Percentiles rank a stretch among this genome's conserved stretches.
phyloP scores from a whole-genome alignment of 108 stramenopile genomes.

The Nitzschia sp. region DNA sequence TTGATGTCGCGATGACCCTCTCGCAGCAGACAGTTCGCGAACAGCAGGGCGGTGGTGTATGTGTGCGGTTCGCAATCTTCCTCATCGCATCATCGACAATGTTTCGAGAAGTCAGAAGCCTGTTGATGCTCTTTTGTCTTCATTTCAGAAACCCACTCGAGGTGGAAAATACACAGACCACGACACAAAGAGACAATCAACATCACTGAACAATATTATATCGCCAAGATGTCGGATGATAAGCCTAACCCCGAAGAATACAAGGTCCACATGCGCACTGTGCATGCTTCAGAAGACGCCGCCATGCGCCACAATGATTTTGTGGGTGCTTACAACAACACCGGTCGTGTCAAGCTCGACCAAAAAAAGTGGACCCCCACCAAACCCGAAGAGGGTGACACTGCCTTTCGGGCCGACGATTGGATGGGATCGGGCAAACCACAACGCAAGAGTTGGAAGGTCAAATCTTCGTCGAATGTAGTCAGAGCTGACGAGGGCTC shows the following conservation, averaged over 20 bases:
- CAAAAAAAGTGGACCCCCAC: background rate
- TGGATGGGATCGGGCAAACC: constrained; percentile 23
- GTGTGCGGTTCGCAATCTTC: too few relatives aligned
- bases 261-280: constrained; percentile 8
- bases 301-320: background rate
- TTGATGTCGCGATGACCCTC: too few relatives aligned
- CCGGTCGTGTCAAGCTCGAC: constrained; percentile 9
- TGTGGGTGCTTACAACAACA: constrained; percentile 3
- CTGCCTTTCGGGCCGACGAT: constrained; percentile 3
- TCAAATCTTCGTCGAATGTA: background rate
- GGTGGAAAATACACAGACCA: too few relatives aligned
- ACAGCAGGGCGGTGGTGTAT: too few relatives aligned
- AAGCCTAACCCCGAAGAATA: constrained; percentile 10
- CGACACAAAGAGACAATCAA: too few relatives aligned
- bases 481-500: background rate
- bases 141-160: too few relatives aligned
- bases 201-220: too few relatives aligned
- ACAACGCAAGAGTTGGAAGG: background rate
- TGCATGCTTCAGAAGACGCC: background rate
- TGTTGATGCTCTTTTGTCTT: too few relatives aligned
- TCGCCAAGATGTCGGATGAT: background rate
- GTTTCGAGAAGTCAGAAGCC: too few relatives aligned
- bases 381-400: constrained; percentile 10
- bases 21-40: too few relatives aligned
- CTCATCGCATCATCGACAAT: too few relatives aligned